These are phyloP conservation scores for Fusarium secorum DNA, from an alignment of 2,329 filamentous ascomycete species.

Conservation along the genomic window DNA sequence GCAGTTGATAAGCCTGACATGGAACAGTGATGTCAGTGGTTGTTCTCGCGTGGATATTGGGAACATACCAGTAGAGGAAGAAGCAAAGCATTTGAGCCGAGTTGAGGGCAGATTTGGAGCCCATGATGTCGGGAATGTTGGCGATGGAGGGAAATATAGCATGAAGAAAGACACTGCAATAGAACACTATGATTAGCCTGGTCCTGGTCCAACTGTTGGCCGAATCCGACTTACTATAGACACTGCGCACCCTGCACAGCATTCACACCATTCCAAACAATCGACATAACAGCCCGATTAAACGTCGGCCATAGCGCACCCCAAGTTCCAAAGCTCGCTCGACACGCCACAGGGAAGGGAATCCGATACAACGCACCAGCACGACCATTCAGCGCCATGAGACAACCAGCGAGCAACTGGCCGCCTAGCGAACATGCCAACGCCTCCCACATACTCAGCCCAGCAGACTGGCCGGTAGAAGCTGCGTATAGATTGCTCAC, in stretches of 20 bases:
- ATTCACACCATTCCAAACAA: conserved; percentile 13
- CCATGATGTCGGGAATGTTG: conserved; percentile 12
- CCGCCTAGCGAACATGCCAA: conserved; percentile 2
- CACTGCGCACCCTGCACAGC: conserved; percentile 11
- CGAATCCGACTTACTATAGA: not conserved
- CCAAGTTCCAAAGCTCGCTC: conserved; percentile 10
- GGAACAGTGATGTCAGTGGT: accelerated
- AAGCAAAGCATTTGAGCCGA: conserved; percentile 16
- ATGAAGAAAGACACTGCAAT: conserved; percentile 1
- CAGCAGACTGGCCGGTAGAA: not conserved
- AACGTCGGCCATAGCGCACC: conserved; percentile 11
- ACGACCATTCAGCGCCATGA: conserved; percentile 9
- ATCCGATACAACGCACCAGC: conserved; percentile 1
- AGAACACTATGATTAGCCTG: too few relatives aligned
- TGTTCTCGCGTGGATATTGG: accelerated
- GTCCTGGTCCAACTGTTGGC: accelerated
- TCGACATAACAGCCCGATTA: conserved; percentile 4
- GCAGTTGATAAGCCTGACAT: not conserved
- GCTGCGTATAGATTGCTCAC: not conserved
- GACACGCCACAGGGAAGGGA: conserved; percentile 2
- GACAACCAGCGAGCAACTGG: conserved; percentile 1
- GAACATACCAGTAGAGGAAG: conserved; percentile 2
- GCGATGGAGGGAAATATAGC: conserved; percentile 4
- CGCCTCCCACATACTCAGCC: conserved; percentile 1
- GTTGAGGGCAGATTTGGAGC: conserved; percentile 5